Base-by-base conservation (phyloP, 768 basidiomycete genomes). In the Hygrocybe punicea region DNA sequence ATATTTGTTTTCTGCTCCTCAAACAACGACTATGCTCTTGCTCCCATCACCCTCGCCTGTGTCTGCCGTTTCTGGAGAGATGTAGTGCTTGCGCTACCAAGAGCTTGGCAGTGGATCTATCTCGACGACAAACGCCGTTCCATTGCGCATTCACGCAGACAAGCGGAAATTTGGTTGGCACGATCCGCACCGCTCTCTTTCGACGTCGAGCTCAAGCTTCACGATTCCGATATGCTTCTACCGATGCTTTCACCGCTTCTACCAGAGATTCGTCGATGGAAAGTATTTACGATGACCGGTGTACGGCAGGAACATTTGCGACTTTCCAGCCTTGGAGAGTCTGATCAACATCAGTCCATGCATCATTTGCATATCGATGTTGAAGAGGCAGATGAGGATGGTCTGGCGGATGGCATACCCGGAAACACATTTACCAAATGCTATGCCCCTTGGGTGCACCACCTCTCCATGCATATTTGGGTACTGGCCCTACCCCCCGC, bases 201-300 rank as follows among this genome's bases (percentile, higher is more conserved):
- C 62, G 76, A 81, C 58, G 72, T 89, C 51, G 73, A 82, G 36
- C 64, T 89, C 55, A 69, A 78, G 14, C 69, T 84, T 17, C 55
- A 70, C 19, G 73, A 78, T 55, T 69, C 76, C 24, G 81, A 86
- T 56, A 71, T 71, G 55, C 72, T 88, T 34, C 75, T 89, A 3
- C 80, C 87, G 8, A 75, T 89, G 57, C 72, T 90, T 34, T 84
- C 85, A 0, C 85, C 84, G 4, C 73, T 89, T 35, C 71, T 90
- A 0, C 73, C 80, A 9, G 71, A 78, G 25, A 64, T 88, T 42
- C 65, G 73, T 56, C 81, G 89, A 39, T 89, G 87, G 86, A 72
- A 77, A 40, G 72, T 75, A 2, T 81, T 83, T 61, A 70, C 63
- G 2, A 69, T 87, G 51, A 69, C 72, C 17, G 76, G 77, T 46